Evolutionary conservation across 257 asterid species (phyloP), one percentile per base, ranked within the genome.

Genomic region (Ophiorrhiza pumila): DNA sequence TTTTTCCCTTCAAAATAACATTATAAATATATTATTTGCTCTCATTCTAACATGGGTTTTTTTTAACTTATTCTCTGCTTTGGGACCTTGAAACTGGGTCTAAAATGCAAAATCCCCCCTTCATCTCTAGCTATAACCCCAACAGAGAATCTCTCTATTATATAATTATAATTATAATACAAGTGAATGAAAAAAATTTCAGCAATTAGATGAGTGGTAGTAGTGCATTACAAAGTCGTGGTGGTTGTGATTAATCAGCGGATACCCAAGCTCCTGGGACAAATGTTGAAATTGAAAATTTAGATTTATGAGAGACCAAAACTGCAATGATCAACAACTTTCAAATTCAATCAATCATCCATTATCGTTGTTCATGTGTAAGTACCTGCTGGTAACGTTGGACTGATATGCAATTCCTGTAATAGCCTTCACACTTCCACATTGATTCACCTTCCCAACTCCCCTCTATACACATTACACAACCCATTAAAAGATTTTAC

Each of bases 311-410:
- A 7, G 6, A 0, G 27, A 29, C 61, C 14, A 62, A 45, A 12
- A 61, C 52, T 32, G 43, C 63, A 34, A 14, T 13, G 55, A 22
- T 2, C 42, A 37, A 37, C 7, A 37, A 37, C n/a, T n/a, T n/a
- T n/a, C n/a, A n/a, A n/a, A n/a, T n/a, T n/a, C n/a, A n/a, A n/a
- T n/a, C n/a, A n/a, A n/a, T n/a, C n/a, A n/a, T n/a, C n/a, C n/a
- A n/a, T n/a, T n/a, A n/a, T n/a, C n/a, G n/a, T n/a, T n/a, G n/a
- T n/a, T n/a, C n/a, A n/a, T n/a, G n/a, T n/a, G n/a, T n/a, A n/a
- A n/a, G n/a, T 84, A 88, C 95, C 96, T 88, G 80, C 64, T 73
- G n/a, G n/a, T n/a, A 73, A 85, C 65, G 81, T 71, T 77, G 73
- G 83, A 69, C 80, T 83, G 79, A 55, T 64, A 22, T 27, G 71